Conservation (phyloP, 495 filamentous ascomycete genomes). For the Pseudevernia furfuracea region DNA sequence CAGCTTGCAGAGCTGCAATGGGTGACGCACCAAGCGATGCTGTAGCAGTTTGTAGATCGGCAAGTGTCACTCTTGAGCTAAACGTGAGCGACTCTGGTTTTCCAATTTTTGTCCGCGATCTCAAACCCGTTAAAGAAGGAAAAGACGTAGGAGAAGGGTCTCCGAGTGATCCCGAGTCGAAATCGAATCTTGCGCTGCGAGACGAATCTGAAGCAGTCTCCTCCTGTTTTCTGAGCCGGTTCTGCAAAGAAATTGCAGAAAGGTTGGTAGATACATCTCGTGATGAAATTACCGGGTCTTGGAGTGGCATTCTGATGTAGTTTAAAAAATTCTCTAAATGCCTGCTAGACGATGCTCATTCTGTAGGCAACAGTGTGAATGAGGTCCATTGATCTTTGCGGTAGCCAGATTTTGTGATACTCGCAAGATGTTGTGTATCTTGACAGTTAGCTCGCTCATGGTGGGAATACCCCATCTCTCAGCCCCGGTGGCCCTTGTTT, state of each 20-base stretch:
- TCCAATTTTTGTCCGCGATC: conserved; percentile 1
- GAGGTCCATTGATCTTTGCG: background rate
- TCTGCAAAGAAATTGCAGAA: no score
- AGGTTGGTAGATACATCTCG: background rate
- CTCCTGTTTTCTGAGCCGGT: background rate
- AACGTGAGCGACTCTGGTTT: conserved; percentile 15
- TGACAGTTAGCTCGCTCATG: background rate
- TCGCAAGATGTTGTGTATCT: background rate
- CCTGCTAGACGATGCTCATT: background rate
- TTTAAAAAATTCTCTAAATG: background rate
- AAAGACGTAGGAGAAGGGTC: conserved; percentile 6
- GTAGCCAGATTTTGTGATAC: background rate
- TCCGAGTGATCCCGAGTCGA: background rate
- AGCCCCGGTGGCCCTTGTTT: background rate
- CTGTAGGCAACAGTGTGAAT: background rate
- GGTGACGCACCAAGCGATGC: conserved; percentile 50
- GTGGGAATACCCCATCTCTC: background rate
- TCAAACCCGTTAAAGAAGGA: conserved; percentile 16
- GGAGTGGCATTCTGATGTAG: background rate
- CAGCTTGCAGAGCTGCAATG: conserved; percentile 62
- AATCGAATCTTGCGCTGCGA: background rate
- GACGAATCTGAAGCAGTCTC: background rate
- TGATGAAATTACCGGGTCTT: background rate
- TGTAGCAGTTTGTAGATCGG: conserved; percentile 36
- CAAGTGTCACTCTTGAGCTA: conserved; percentile 29